Percentiles rank a stretch among this genome's conserved stretches.
Evolutionary conservation across 108 stramenopile genomes (phyloP).

Genomic region (Skeletonema potamos): DNA sequence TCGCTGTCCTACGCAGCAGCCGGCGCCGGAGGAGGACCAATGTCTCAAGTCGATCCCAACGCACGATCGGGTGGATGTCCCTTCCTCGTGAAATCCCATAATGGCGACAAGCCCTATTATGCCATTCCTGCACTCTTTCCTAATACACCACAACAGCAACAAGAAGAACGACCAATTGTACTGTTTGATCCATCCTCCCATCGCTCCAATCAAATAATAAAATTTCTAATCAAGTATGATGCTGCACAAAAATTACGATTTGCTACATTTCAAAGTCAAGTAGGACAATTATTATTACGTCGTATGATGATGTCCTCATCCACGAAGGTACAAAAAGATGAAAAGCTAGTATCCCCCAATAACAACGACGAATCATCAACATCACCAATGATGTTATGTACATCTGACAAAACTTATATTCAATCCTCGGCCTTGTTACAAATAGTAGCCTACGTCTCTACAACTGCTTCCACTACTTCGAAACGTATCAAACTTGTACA

Average conservation of each 20-base stretch:
- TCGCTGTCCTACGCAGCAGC: not conserved
- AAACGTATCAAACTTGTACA: constrained; percentile 17
- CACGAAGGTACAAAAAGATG: constrained; percentile 11
- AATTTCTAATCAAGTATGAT: constrained; percentile 40
- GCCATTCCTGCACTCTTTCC: constrained; percentile 37
- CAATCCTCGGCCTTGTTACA: constrained; percentile 30
- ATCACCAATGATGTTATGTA: constrained; percentile 35
- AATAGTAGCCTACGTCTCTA: constrained; percentile 24
- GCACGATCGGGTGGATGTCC: constrained; percentile 37
- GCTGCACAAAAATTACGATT: constrained; percentile 28
- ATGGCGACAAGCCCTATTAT: constrained; percentile 5
- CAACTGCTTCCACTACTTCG: not conserved
- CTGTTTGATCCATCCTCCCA: constrained; percentile 40
- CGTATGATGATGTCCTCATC: too few relatives aligned
- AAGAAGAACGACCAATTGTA: constrained; percentile 35
- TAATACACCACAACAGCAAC: not conserved
- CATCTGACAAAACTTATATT: constrained; percentile 24
- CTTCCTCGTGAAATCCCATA: constrained; percentile 19
- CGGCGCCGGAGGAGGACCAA: constrained; percentile 19
- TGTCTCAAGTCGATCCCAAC: constrained; percentile 34
- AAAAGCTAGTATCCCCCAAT: too few relatives aligned
- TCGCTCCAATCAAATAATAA: constrained; percentile 18
- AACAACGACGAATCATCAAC: too few relatives aligned
- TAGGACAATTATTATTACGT: constrained; percentile 29
- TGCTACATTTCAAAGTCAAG: constrained; percentile 38